Evolutionary conservation across 2,329 filamentous ascomycete genomes (phyloP).

Genomic region (Metarhizium robertsii): DNA sequence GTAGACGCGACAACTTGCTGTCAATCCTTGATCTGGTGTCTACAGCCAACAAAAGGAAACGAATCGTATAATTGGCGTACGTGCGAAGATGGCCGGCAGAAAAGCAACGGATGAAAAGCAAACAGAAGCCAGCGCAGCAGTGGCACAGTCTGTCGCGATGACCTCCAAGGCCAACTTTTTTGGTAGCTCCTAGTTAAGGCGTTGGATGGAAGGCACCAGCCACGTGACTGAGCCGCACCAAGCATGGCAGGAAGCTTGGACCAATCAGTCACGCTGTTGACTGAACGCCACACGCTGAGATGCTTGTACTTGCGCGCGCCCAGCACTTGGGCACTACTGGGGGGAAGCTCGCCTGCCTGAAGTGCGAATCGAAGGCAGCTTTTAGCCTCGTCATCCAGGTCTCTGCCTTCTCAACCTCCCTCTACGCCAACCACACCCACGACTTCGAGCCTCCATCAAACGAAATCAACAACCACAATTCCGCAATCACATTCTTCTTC

Average conservation of each 20-base stretch:
- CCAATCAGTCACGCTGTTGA: neutral
- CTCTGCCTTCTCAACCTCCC: slow-evolving; percentile 10
- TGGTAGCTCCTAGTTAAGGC: slow-evolving; percentile 15
- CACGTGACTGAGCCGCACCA: neutral
- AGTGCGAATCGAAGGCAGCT: slow-evolving; percentile 31
- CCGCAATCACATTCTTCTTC: neutral
- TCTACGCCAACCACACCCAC: slow-evolving; percentile 11
- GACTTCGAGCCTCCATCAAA: slow-evolving; percentile 13
- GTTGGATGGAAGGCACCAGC: slow-evolving; percentile 13
- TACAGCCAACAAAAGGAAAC: neutral
- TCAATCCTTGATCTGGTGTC: neutral
- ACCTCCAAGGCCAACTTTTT: slow-evolving; percentile 11
- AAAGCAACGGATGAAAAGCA: slow-evolving; percentile 6
- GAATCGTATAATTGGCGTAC: neutral
- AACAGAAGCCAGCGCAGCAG: neutral
- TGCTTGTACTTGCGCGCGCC: slow-evolving; percentile 15
- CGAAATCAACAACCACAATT: neutral
- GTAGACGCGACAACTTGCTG: neutral
- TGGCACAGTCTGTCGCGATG: slow-evolving; percentile 7
- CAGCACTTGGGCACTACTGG: slow-evolving; percentile 4
- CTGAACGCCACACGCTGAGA: slow-evolving; percentile 8
- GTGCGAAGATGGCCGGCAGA: neutral
- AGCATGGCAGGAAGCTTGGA: neutral
- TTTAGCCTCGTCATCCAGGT: slow-evolving; percentile 46
- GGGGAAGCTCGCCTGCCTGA: slow-evolving; percentile 9